Base-by-base conservation (phyloP, 768 basidiomycete species). In the Filobasidium wieringae region DNA sequence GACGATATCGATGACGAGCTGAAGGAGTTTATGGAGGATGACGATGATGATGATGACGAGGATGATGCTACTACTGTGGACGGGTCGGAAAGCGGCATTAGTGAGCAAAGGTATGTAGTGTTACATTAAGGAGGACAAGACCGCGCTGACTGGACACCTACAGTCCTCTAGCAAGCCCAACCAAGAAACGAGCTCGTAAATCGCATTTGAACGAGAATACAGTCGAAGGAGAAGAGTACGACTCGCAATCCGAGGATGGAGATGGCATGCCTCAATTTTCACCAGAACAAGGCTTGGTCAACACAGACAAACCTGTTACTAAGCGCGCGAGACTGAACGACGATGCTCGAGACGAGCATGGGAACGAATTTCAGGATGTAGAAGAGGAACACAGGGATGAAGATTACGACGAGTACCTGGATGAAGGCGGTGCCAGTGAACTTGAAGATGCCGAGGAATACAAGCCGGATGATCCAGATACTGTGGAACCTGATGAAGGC, bases 1-100 rank as follows among this genome's bases (percentile, higher is more conserved):
- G 81, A 83, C 64, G 84, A 83, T 64, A 84, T 88, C 64, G 86
- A 87, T 68, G 81, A 85, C 59, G 91, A 92, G 68, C 84, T 91
- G 33, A 87, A 89, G 61, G 88, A 84, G 40, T 84, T 86, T 36
- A 82, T 91, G 81, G 84, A 31, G 9, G 57, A 58, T 22, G 57
- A 58, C 17, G 51, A 58, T 36, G 57, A 58, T 2, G 50, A 51
- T 19, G 27, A 51, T n/a, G 50, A 51, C 32, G 29, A 51, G 3
- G 17, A 26, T 15, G 27, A 31, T 14, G 50, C 26, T 30, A n/a
- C n/a, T n/a, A n/a, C n/a, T n/a, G n/a, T n/a, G n/a, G n/a, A 56
- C 55, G 32, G 51, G 26, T 32, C 39, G 39, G 12, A 51, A 58
- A 40, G 49, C 47, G 34, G 56, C 11, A 33, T 39, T 43, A 51